Evolutionary conservation across 202 grass and related monocot genomes (phyloP).

Genomic region (Panicum virgatum): DNA sequence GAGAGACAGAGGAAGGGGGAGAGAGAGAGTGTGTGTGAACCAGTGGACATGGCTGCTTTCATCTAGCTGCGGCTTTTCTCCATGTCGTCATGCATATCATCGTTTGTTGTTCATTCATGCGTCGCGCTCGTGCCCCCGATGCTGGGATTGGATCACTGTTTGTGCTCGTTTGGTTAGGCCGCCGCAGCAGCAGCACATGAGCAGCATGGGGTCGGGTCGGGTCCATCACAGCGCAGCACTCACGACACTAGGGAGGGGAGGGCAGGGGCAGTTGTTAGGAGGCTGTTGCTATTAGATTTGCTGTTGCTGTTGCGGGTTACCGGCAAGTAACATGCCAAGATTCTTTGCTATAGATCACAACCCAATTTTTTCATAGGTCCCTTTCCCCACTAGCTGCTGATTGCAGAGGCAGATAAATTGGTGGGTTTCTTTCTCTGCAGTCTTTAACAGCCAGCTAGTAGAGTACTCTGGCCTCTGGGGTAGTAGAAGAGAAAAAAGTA

Average conservation of each 20-base stretch:
- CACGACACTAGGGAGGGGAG: no score
- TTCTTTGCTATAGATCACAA: no score
- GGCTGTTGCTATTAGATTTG: constrained; percentile 27
- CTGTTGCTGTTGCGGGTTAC: constrained; percentile 30
- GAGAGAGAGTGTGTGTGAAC: no score
- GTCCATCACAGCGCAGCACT: constrained; percentile 3
- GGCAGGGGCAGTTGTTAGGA: constrained; percentile 2
- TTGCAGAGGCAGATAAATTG: neutral
- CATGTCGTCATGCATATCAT: neutral
- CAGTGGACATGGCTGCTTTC: constrained; percentile 18
- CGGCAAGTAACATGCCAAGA: constrained; percentile 61
- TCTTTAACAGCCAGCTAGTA: no score
- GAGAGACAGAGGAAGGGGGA: no score
- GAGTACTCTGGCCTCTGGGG: no score
- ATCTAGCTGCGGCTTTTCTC: constrained; percentile 7
- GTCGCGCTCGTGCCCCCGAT: neutral
- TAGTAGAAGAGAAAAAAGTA: neutral
- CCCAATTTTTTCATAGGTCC: no score
- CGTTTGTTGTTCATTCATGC: neutral
- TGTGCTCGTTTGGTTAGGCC: constrained; percentile 9
- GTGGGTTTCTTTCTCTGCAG: no score
- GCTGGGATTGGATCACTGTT: neutral
- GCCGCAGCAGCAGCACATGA: constrained; percentile 30
- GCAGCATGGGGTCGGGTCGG: neutral
- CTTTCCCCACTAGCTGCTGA: neutral